Conservation (phyloP, 106 monocot species). For the Ottelia alismoides region DNA sequence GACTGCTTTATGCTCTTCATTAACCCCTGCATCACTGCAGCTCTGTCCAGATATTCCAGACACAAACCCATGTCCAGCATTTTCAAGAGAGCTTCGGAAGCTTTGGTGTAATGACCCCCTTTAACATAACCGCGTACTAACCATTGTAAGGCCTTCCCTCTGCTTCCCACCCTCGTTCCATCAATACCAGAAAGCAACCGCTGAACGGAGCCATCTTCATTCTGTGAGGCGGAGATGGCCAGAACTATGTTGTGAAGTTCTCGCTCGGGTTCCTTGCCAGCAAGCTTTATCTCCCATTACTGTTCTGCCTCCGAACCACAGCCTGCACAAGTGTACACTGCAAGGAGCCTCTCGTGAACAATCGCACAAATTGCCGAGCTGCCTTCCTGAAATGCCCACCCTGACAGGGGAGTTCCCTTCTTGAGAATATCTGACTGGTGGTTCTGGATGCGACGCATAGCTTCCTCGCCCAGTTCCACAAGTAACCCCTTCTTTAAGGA, state of each 20-base stretch:
- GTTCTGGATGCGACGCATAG: conserved; percentile 18
- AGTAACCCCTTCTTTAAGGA: conserved; percentile 31
- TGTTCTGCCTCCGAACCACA: conserved; percentile 64
- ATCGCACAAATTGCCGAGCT: conserved; percentile 22
- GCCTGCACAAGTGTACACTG: conserved; percentile 79
- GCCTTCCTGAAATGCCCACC: conserved; percentile 69
- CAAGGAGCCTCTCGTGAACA: conserved; percentile 80
- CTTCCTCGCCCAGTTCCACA: conserved; percentile 34
- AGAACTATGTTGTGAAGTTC: conserved; percentile 64
- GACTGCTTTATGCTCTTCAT: conserved; percentile 55
- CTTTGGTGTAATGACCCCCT: conserved; percentile 72
- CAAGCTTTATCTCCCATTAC: conserved; percentile 78
- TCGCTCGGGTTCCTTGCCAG: conserved; percentile 61
- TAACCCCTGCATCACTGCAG: conserved; percentile 69
- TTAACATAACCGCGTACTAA: conserved; percentile 79
- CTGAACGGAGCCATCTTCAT: conserved; percentile 47
- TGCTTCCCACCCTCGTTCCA: conserved; percentile 20
- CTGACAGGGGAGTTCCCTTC: conserved; percentile 34
- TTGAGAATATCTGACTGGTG: conserved; percentile 62
- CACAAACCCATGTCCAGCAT: conserved; percentile 66
- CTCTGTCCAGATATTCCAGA: conserved; percentile 70
- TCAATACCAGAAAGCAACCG: conserved; percentile 56
- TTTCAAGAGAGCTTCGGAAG: conserved; percentile 51
- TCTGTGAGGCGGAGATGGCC: conserved; percentile 90
- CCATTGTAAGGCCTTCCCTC: conserved; percentile 69